Evolutionary conservation across 768 basidiomycete genomes (phyloP).

Genomic region (Serendipita sp.): DNA sequence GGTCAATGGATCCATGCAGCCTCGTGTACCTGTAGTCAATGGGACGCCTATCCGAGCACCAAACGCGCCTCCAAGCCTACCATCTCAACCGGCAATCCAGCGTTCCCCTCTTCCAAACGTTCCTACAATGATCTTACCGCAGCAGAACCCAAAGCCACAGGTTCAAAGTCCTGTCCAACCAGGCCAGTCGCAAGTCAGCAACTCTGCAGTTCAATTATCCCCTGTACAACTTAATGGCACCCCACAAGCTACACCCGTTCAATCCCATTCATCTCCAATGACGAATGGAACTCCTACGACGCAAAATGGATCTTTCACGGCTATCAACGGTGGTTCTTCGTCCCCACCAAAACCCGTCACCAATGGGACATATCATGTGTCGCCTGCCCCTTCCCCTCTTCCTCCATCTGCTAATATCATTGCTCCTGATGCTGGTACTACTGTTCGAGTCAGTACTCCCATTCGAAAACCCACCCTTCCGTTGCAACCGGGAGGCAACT

Average conservation of each 20-base stretch:
- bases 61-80: not conserved
- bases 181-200: not conserved
- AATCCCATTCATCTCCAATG: not conserved
- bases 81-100: not conserved
- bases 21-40: not conserved
- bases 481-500: not conserved
- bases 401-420: not conserved
- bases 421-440: not conserved
- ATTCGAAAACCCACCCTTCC: not conserved
- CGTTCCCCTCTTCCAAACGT: not conserved
- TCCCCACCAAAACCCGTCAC: not conserved
- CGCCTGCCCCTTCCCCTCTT: not conserved
- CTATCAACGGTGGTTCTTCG: not conserved
- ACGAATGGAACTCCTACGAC: not conserved
- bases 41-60: not conserved
- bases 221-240: not conserved
- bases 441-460: slow-evolving; percentile 2
- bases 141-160: not conserved
- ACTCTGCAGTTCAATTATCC: not conserved
- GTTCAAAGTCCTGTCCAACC: slow-evolving; percentile 1
- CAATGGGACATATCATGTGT: not conserved
- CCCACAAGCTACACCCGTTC: not conserved
- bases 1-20: not conserved
- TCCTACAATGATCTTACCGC: not conserved
- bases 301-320: not conserved